Base-by-base conservation (phyloP, 805 yeast genomes). In the Saccharomycopsis sp. region DNA sequence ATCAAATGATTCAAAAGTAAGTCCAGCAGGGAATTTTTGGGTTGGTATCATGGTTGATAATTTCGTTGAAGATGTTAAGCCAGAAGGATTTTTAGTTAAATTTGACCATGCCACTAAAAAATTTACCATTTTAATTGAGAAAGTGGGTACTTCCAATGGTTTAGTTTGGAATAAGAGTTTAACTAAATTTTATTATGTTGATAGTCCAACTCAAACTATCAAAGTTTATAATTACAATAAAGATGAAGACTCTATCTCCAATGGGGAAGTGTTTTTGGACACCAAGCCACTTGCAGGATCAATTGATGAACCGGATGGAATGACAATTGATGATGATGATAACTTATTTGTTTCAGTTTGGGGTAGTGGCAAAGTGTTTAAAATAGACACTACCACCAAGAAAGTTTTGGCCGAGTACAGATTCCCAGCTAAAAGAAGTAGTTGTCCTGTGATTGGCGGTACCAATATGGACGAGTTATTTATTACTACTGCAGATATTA, bases 1-100 rank as follows among this genome's bases (percentile, higher is more conserved):
- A 55, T 81, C 93, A 34, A 88, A 88, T 56, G 97, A 88, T 58
- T 96, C 96, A 0, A 73, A 76, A 38, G 74, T 87, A 33, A 88
- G 85, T 48, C 81, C 85, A 3, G 65, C 75, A 56, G 95, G 96
- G 1, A 71, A 80, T 50, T 72, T 87, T 41, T 81, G 85, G 74
- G 76, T 85, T 40, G 96, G 96, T 1, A 69, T 89, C 17, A 88
- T 88, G 95, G 69, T 70, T 19, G 77, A 77, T 47, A 38, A 35
- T 33, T 77, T 75, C 53, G 68, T 65, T 13, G 56, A 61, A 21
- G 55, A 53, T 19, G 56, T 59, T 13, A 43, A 58, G n/a, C 63
- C 66, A 1, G 74, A 74, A 43, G 96, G 96, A 1, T 68, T 67
- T 39, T 56, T 80, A 38, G 68, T 72, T 54, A 65, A 69, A 34